A percentile compares a stretch with the other conserved stretches of the same genome.
Conservation (phyloP, 192 early-diverging fungal species). For the Gorgonomyces haynaldii region DNA sequence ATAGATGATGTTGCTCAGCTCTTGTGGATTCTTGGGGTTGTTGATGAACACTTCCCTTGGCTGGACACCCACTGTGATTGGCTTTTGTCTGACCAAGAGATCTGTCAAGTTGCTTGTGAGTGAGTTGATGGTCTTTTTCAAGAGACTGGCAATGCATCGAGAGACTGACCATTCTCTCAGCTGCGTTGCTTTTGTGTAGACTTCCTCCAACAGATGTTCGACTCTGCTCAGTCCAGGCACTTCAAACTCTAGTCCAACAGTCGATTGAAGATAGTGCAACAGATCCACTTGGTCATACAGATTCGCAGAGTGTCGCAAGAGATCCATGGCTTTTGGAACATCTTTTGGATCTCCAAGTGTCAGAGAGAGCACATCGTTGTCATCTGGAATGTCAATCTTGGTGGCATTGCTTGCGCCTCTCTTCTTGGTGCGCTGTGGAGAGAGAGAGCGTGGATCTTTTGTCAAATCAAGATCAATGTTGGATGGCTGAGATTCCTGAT, state of each 20-base stretch:
- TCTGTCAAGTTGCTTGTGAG: constrained; percentile 73
- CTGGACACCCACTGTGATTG: constrained; percentile 65
- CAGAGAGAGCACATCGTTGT: constrained; percentile 45
- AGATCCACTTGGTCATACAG: constrained; percentile 75
- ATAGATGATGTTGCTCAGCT: constrained; percentile 52
- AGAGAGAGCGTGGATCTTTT: not conserved
- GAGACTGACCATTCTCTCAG: constrained; percentile 68
- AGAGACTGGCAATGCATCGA: constrained; percentile 65
- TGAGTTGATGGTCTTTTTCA: constrained; percentile 61
- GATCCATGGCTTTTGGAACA: constrained; percentile 43
- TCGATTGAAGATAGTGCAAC: constrained; percentile 65
- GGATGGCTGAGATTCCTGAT: too few relatives aligned
- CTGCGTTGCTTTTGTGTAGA: constrained; percentile 66
- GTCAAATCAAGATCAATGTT: not conserved
- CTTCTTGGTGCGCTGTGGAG: not conserved
- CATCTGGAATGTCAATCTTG: not conserved
- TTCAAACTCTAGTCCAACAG: constrained; percentile 42
- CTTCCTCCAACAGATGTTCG: constrained; percentile 59
- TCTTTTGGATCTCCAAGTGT: constrained; percentile 55
- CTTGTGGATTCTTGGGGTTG: constrained; percentile 57
- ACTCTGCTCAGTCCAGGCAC: constrained; percentile 42
- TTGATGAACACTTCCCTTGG: constrained; percentile 54
- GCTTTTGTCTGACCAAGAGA: constrained; percentile 63
- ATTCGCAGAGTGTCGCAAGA: constrained; percentile 51
- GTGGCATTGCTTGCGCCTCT: not conserved